Conservation (phyloP, 345 rosid species). For the Euclidium syriacum region DNA sequence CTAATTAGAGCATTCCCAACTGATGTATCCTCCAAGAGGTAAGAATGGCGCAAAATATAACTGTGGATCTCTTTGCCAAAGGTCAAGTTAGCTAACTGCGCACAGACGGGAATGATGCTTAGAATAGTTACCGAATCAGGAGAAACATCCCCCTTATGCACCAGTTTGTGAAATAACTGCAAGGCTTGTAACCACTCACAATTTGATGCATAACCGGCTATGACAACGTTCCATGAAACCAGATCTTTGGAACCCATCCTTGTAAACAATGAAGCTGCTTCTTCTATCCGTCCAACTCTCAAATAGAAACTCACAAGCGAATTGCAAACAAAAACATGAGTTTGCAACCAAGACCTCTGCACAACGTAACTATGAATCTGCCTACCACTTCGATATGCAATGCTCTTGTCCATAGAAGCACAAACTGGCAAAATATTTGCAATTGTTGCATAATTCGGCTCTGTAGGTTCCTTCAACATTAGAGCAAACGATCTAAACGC, state of each 20-base stretch:
- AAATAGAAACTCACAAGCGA: slow-evolving; percentile 70
- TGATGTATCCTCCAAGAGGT: slow-evolving; percentile 30
- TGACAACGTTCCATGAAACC: slow-evolving; percentile 82
- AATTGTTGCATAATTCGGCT: slow-evolving; percentile 59
- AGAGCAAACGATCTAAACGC: slow-evolving; percentile 54
- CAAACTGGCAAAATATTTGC: slow-evolving; percentile 60
- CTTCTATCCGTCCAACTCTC: slow-evolving; percentile 47
- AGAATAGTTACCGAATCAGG: slow-evolving; percentile 65
- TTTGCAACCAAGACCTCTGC: slow-evolving; percentile 43
- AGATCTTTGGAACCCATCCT: slow-evolving; percentile 62
- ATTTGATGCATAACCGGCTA: slow-evolving; percentile 66
- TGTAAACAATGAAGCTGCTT: slow-evolving; percentile 57
- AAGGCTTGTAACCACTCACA: slow-evolving; percentile 58
- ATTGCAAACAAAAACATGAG: slow-evolving; percentile 56
- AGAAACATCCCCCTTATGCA: slow-evolving; percentile 30
- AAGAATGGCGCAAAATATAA: slow-evolving; percentile 24
- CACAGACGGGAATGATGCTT: slow-evolving; percentile 69
- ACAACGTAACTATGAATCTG: slow-evolving; percentile 61
- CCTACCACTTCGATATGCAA: slow-evolving; percentile 45
- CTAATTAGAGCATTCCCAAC: slow-evolving; percentile 41
- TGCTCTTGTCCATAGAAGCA: slow-evolving; percentile 38
- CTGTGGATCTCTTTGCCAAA: slow-evolving; percentile 42
- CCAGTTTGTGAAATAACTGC: slow-evolving; percentile 44
- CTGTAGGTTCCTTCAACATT: slow-evolving; percentile 47
- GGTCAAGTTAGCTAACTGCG: slow-evolving; percentile 36